These are phyloP conservation scores for Diaporthe longicolla DNA, from an alignment of 2,329 filamentous ascomycete species.

Conservation along the genomic window DNA sequence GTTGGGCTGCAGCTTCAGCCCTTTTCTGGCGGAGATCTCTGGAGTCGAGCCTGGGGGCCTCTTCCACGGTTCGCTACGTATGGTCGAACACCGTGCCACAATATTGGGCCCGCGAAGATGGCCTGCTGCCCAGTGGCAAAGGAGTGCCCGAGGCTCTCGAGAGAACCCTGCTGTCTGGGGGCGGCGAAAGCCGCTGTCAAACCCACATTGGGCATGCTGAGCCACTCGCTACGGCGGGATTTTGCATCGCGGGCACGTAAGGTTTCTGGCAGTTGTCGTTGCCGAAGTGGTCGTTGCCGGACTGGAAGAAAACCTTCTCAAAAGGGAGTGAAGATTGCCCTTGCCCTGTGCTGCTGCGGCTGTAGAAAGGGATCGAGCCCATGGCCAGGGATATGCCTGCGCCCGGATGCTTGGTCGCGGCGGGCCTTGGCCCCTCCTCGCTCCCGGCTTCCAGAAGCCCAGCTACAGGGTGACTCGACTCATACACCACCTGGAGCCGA, in stretches of 20 bases:
- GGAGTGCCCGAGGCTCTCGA: constrained; percentile 11
- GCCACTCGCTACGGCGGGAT: constrained; percentile 14
- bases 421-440: constrained; percentile 10
- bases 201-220: constrained; percentile 18
- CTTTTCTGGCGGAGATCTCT: constrained; percentile 26
- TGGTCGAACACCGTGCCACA: constrained; percentile 3
- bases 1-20: constrained; percentile 33
- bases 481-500: neutral
- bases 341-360: neutral
- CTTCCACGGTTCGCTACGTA: constrained; percentile 15
- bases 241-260: neutral
- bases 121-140: constrained; percentile 23
- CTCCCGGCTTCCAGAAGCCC: constrained; percentile 28
- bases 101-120: neutral
- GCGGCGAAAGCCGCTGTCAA: constrained; percentile 33
- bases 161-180: neutral
- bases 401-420: constrained; percentile 18
- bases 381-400: constrained; percentile 36
- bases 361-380: neutral
- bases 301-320: neutral
- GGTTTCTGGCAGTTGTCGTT: constrained; percentile 1
- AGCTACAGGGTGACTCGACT: neutral
- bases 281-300: neutral
- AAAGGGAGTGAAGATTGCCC: neutral
- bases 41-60: neutral